These are phyloP conservation scores for Rhodamnia argentea DNA, from an alignment of 345 rosid species.

Conservation along the genomic window DNA sequence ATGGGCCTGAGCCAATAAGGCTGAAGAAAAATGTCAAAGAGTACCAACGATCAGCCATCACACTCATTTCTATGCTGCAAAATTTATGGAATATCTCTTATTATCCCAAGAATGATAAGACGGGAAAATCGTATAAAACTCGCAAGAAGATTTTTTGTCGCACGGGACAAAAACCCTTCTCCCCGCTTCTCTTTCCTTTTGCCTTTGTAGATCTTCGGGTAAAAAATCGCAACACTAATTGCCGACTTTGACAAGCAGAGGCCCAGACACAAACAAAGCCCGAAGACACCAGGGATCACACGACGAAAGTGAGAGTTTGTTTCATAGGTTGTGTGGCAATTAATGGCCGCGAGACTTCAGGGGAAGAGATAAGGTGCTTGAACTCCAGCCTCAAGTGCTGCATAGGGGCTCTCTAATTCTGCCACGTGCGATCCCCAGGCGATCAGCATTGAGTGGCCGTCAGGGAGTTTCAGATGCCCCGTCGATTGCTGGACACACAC, in stretches of 20 bases:
- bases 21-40: background rate
- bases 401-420: background rate
- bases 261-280: background rate
- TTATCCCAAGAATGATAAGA: background rate
- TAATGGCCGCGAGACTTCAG: background rate
- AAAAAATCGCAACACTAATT: background rate
- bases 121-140: background rate
- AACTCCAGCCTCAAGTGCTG: slow-evolving; percentile 4
- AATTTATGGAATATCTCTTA: background rate
- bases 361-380: slow-evolving; percentile 3
- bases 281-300: background rate
- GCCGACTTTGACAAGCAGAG: background rate
- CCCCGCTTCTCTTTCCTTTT: background rate
- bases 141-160: background rate
- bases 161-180: background rate
- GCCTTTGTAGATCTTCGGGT: background rate
- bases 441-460: background rate
- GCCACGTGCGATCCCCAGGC: background rate
- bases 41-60: background rate
- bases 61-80: background rate
- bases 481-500: background rate
- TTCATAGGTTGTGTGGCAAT: background rate
- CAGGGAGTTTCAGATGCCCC: background rate
- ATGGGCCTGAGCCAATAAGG: background rate
- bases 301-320: background rate